Evolutionary conservation across 202 grass and related monocot species (phyloP).

Genomic region (Schoenoplectus tabernaemontani): DNA sequence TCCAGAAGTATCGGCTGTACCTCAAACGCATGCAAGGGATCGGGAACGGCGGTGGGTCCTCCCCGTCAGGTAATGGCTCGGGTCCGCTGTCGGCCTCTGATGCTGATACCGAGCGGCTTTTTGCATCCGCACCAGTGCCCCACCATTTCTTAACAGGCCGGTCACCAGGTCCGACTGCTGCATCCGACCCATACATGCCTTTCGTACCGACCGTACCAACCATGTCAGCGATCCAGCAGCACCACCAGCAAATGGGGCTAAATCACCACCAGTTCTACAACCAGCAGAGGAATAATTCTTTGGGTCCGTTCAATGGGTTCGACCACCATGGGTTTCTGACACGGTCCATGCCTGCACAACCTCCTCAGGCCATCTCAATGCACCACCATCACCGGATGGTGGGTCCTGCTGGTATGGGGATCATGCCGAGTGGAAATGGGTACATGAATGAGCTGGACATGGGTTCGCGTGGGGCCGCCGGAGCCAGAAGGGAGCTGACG

Average conservation of each 20-base stretch:
- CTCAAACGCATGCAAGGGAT: slow-evolving; percentile 97
- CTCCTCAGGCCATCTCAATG: slow-evolving; percentile 37
- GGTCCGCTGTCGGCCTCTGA: slow-evolving; percentile 28
- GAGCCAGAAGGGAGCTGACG: slow-evolving; percentile 61
- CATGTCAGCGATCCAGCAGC: slow-evolving; percentile 41
- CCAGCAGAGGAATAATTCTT: slow-evolving; percentile 47
- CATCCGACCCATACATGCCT: slow-evolving; percentile 44
- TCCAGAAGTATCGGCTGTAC: slow-evolving; percentile 99
- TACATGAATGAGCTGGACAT: slow-evolving; percentile 74
- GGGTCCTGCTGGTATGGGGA: slow-evolving; percentile 20
- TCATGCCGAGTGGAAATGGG: slow-evolving; percentile 23
- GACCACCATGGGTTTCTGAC: slow-evolving; percentile 72
- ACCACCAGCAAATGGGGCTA: slow-evolving; percentile 53
- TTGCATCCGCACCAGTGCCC: slow-evolving; percentile 70
- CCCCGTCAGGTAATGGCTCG: slow-evolving; percentile 30
- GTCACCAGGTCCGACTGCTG: slow-evolving; percentile 10
- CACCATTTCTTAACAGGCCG: slow-evolving; percentile 53
- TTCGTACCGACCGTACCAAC: slow-evolving; percentile 41
- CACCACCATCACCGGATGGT: slow-evolving; percentile 76
- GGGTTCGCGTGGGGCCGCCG: slow-evolving; percentile 37
- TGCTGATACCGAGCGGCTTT: slow-evolving; percentile 77
- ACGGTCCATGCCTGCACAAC: slow-evolving; percentile 27
- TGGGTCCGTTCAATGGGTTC: slow-evolving; percentile 23
- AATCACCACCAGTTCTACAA: slow-evolving; percentile 61
- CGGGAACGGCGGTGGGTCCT: slow-evolving; percentile 35